phyloP scores from a whole-genome alignment of 2,329 filamentous ascomycete genomes.

The Colletotrichum trifolii region DNA sequence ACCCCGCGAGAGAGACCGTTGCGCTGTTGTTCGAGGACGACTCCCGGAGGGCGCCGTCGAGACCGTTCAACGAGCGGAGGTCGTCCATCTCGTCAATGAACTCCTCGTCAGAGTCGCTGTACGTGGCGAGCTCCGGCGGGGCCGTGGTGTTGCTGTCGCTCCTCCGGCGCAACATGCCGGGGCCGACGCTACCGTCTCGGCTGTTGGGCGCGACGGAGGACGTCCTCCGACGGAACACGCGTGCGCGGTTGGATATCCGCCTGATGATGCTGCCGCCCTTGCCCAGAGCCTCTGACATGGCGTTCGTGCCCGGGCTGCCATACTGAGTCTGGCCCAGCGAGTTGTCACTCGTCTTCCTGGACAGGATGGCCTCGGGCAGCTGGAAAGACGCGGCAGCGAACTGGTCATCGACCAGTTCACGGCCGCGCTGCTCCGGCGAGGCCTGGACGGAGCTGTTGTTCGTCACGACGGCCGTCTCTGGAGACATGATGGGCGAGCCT shows the following conservation, averaged over 20 bases:
- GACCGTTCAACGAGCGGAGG: conserved; percentile 49
- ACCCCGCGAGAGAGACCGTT: conserved; percentile 58
- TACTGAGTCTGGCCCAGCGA: conserved; percentile 72
- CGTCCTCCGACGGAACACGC: conserved; percentile 76
- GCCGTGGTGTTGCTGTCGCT: conserved; percentile 88
- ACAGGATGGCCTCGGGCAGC: conserved; percentile 78
- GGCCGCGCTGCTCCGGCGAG: conserved; percentile 72
- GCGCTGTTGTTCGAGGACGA: conserved; percentile 61
- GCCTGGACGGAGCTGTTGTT: conserved; percentile 73
- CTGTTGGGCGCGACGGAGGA: conserved; percentile 82
- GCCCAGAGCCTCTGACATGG: conserved; percentile 58
- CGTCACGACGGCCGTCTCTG: conserved; percentile 63
- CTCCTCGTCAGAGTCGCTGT: conserved; percentile 69
- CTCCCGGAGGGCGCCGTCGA: conserved; percentile 57
- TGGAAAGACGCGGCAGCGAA: conserved; percentile 68
- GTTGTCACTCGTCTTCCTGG: conserved; percentile 67
- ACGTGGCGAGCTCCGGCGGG: conserved; percentile 59
- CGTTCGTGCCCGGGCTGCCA: conserved; percentile 68
- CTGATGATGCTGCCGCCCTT: conserved; percentile 72
- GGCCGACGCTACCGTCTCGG: conserved; percentile 89
- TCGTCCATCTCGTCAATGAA: conserved; percentile 64
- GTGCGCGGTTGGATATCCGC: conserved; percentile 84
- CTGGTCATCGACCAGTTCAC: conserved; percentile 61
- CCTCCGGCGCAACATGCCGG: conserved; percentile 85
- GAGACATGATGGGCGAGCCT: conserved; percentile 68